Percentiles rank a stretch among this genome's conserved stretches.
These are phyloP conservation scores for Fraxinus pennsylvanica DNA, from an alignment of 257 asterid species.

Conservation along the genomic window DNA sequence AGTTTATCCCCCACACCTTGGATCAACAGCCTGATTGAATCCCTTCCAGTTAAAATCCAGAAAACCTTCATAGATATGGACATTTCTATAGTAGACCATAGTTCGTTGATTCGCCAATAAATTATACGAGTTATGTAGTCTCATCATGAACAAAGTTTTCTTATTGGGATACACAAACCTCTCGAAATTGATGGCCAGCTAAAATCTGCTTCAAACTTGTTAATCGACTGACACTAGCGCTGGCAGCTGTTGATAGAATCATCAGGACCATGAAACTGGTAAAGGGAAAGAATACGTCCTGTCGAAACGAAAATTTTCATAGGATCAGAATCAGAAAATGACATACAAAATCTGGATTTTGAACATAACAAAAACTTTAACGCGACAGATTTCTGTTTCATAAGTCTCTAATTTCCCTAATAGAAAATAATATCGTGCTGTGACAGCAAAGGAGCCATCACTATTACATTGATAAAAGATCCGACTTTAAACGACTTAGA, in stretches of 20 bases:
- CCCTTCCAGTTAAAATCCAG: slow-evolving; percentile 19
- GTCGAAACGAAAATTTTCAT: not conserved
- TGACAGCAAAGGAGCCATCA: not conserved
- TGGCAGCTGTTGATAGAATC: slow-evolving; percentile 25
- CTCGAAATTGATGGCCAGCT: slow-evolving; percentile 20
- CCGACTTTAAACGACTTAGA: not conserved
- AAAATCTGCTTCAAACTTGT: slow-evolving; percentile 22
- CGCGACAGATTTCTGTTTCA: not conserved
- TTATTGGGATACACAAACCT: not conserved
- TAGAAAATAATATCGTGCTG: not conserved
- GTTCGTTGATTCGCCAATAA: not conserved
- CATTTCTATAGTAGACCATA: not conserved
- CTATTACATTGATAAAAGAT: not conserved
- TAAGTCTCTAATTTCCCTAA: not conserved
- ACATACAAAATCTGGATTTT: not conserved
- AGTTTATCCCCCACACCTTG: slow-evolving; percentile 17
- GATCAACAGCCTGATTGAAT: slow-evolving; percentile 22
- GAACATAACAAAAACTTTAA: not conserved
- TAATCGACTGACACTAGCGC: not conserved
- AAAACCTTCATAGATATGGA: not conserved
- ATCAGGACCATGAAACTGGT: slow-evolving; percentile 13
- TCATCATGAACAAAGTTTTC: slow-evolving; percentile 8
- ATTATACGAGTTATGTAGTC: not conserved
- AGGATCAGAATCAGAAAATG: not conserved
- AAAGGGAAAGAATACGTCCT: not conserved